Conservation (phyloP, 768 basidiomycete genomes). For the Megacollybia marginata region DNA sequence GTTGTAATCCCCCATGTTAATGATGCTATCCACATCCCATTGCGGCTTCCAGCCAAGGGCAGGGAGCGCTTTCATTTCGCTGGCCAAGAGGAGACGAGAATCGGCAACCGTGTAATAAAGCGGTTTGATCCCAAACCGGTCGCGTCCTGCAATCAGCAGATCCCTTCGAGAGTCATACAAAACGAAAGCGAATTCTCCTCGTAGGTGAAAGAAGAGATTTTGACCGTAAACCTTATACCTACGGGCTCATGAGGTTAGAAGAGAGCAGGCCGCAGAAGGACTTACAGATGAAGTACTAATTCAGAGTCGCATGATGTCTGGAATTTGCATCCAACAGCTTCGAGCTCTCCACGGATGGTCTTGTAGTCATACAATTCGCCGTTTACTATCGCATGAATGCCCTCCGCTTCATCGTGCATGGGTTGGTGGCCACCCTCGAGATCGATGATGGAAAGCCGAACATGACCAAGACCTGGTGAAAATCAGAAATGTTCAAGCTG, state of each 20-base stretch:
- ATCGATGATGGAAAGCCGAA: conserved; percentile 11
- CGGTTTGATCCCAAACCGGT: conserved; percentile 14
- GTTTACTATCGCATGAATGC: conserved; percentile 9
- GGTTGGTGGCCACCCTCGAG: conserved; percentile 11
- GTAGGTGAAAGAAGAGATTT: conserved; percentile 6
- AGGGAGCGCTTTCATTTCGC: conserved; percentile 13
- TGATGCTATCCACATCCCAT: conserved; percentile 12
- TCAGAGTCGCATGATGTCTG: conserved; percentile 11
- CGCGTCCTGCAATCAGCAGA: conserved; percentile 8
- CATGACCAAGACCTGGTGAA: conserved; percentile 8
- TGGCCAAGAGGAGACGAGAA: conserved; percentile 8
- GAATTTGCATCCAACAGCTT: conserved; percentile 7
- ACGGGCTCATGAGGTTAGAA: neutral
- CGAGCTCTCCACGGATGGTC: conserved; percentile 8
- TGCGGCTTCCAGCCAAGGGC: conserved; percentile 10
- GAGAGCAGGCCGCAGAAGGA: neutral
- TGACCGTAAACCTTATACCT: conserved; percentile 12
- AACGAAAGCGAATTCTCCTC: conserved; percentile 14
- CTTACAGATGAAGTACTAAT: conserved; percentile 10
- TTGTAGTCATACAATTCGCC: conserved; percentile 13
- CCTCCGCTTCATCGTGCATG: conserved; percentile 5
- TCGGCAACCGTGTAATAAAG: conserved; percentile 13
- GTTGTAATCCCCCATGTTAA: conserved; percentile 4
- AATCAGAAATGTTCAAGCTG: neutral
- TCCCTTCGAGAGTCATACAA: conserved; percentile 9